Percentiles rank a stretch among this genome's conserved stretches.
These are phyloP conservation scores for Leccinum imitatum DNA, from an alignment of 768 basidiomycete genomes.

Conservation along the genomic window DNA sequence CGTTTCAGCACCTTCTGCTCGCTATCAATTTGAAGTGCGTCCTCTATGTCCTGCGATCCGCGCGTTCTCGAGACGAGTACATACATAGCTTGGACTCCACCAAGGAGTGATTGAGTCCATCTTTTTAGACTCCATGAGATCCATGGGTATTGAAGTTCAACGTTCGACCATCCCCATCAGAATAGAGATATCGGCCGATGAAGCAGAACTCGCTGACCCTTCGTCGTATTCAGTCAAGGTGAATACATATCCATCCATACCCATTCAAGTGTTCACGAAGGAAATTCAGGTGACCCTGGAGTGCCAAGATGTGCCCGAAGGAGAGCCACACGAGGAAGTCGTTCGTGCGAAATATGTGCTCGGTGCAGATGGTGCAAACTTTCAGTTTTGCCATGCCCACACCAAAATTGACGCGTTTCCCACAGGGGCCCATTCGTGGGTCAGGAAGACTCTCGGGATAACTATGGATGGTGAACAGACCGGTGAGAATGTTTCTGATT, in stretches of 20 bases:
- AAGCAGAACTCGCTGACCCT: constrained; percentile 22
- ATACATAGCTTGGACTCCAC: constrained; percentile 30
- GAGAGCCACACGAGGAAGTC: constrained; percentile 45
- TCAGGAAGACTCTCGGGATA: constrained; percentile 64
- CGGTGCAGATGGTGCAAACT: constrained; percentile 63
- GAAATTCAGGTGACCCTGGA: constrained; percentile 22
- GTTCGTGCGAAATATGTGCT: constrained; percentile 74
- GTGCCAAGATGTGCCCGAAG: constrained; percentile 27
- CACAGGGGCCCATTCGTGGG: constrained; percentile 80
- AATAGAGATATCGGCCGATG: constrained; percentile 30
- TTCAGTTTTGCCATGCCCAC: not conserved
- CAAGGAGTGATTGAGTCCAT: constrained; percentile 37
- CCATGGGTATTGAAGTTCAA: constrained; percentile 32
- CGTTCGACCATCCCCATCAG: constrained; percentile 31
- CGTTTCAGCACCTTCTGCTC: constrained; percentile 56
- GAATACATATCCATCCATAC: constrained; percentile 9
- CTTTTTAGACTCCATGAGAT: constrained; percentile 35
- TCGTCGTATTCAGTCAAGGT: not conserved
- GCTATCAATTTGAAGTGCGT: constrained; percentile 69
- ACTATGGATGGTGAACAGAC: constrained; percentile 75
- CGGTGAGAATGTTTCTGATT: constrained; percentile 24
- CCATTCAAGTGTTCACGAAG: constrained; percentile 19
- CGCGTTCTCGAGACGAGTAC: not conserved
- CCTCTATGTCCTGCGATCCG: not conserved
- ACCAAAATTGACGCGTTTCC: constrained; percentile 1